A percentile compares a stretch with the other conserved stretches of the same genome.
Evolutionary conservation across 2,329 filamentous ascomycete genomes (phyloP).

Genomic region (Aureobasidium zeae): DNA sequence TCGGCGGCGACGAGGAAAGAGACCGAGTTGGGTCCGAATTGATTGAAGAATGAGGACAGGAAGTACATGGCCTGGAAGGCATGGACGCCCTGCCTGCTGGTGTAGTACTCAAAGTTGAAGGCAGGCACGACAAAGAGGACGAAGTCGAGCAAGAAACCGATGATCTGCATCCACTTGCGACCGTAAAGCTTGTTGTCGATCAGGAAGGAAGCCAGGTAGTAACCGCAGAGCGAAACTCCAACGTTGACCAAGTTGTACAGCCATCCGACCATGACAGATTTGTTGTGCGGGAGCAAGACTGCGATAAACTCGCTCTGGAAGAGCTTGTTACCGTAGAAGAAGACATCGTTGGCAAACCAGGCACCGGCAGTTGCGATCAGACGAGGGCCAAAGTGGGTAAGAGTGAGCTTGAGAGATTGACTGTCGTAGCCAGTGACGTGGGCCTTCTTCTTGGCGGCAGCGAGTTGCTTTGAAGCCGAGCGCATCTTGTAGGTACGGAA

Average conservation of each 20-base stretch:
- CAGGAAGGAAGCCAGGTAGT: conserved; percentile 79
- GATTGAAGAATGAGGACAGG: conserved; percentile 96
- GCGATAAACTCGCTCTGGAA: conserved; percentile 87
- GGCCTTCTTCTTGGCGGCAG: conserved; percentile 71
- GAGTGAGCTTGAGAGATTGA: conserved; percentile 68
- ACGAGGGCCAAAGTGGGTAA: conserved; percentile 76
- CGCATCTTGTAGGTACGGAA: conserved; percentile 95
- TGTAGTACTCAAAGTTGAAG: conserved; percentile 83
- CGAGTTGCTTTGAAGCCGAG: conserved; percentile 72
- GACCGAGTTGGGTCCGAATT: conserved; percentile 92
- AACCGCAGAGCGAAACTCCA: conserved; percentile 73
- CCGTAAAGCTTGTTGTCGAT: conserved; percentile 97
- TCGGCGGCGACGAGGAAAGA: conserved; percentile 95
- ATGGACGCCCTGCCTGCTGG: conserved; percentile 58
- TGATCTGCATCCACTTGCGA: conserved; percentile 89
- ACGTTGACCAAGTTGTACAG: conserved; percentile 90
- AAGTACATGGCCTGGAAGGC: conserved; percentile 99
- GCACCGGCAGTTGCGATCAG: conserved; percentile 75
- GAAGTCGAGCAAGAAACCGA: conserved; percentile 90
- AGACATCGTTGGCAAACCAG: conserved; percentile 96
- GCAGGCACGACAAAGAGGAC: conserved; percentile 86
- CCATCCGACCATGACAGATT: conserved; percentile 77
- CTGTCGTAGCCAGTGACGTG: conserved; percentile 88
- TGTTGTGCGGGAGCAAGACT: conserved; percentile 60
- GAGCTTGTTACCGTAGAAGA: conserved; percentile 99